Conservation (phyloP, 768 basidiomycete genomes). For the Neoboletus magnificus region DNA sequence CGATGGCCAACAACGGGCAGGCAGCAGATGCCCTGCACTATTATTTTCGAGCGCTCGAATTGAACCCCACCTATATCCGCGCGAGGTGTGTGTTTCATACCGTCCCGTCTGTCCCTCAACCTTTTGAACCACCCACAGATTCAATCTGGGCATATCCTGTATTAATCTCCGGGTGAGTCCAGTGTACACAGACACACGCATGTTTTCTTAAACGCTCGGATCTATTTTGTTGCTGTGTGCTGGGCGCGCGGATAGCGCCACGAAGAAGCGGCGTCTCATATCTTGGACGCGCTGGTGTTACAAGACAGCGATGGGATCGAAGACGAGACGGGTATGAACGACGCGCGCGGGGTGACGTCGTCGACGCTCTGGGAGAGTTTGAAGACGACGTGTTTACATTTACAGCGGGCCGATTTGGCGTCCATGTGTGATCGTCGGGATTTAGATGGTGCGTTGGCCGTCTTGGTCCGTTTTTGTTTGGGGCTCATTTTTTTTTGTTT, state of each 20-base stretch:
- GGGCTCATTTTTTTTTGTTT: not conserved
- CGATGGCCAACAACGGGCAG: constrained; percentile 84
- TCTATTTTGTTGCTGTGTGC: not conserved
- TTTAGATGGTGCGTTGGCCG: constrained; percentile 51
- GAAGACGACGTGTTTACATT: constrained; percentile 75
- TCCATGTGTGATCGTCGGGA: constrained; percentile 69
- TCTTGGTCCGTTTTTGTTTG: not conserved
- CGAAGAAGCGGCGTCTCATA: constrained; percentile 81
- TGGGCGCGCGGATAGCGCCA: constrained; percentile 53
- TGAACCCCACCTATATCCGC: constrained; percentile 88
- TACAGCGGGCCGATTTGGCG: constrained; percentile 76
- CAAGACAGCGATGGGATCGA: constrained; percentile 82
- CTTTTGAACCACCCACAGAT: constrained; percentile 48
- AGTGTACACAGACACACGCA: not conserved
- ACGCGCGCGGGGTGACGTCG: constrained; percentile 69
- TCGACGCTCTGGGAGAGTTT: constrained; percentile 85
- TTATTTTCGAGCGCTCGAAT: constrained; percentile 80
- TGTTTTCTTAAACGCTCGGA: constrained; percentile 1
- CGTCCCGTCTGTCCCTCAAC: not conserved
- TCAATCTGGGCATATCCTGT: constrained; percentile 90
- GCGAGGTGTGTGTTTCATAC: constrained; percentile 53
- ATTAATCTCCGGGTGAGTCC: constrained; percentile 74
- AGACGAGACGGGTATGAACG: constrained; percentile 41
- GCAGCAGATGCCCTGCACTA: constrained; percentile 82
- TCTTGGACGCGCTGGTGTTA: constrained; percentile 83